phyloP scores from a whole-genome alignment of 257 asterid genomes.

The Datura wrightii region DNA sequence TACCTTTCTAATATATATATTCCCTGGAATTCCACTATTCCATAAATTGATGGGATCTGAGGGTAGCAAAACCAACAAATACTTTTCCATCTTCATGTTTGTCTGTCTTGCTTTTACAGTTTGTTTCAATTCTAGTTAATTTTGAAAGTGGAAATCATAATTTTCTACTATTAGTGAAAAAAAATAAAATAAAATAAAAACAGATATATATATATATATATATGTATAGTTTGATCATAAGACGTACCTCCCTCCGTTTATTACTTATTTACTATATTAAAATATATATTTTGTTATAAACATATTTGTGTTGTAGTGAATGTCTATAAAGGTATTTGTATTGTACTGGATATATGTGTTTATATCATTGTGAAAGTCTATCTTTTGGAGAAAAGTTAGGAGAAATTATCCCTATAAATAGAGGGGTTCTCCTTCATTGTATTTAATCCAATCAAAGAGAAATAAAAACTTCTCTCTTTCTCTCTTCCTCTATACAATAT shows the following conservation, averaged over 20 bases:
- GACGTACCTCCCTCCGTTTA: neutral
- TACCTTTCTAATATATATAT: neutral
- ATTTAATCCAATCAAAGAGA: too few species aligned
- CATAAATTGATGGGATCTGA: neutral
- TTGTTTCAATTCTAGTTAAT: neutral
- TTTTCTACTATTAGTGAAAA: neutral
- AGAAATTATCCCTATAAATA: too few species aligned
- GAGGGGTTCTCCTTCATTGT: too few species aligned
- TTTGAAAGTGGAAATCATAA: neutral
- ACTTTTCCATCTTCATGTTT: constrained; percentile 7
- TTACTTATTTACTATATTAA: too few species aligned
- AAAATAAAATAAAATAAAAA: neutral
- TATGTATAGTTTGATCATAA: neutral
- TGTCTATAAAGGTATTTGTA: too few species aligned
- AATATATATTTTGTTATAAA: too few species aligned
- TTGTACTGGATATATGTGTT: too few species aligned
- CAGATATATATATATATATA: neutral
- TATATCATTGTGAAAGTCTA: too few species aligned
- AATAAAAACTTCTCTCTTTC: too few species aligned
- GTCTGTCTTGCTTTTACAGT: constrained; percentile 13
- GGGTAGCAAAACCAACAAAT: neutral
- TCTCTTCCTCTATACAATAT: too few species aligned
- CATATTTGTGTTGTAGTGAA: too few species aligned
- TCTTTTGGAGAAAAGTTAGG: too few species aligned
- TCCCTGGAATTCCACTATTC: neutral